Conservation (phyloP, 257 asterid species). For the Haberlea rhodopensis region DNA sequence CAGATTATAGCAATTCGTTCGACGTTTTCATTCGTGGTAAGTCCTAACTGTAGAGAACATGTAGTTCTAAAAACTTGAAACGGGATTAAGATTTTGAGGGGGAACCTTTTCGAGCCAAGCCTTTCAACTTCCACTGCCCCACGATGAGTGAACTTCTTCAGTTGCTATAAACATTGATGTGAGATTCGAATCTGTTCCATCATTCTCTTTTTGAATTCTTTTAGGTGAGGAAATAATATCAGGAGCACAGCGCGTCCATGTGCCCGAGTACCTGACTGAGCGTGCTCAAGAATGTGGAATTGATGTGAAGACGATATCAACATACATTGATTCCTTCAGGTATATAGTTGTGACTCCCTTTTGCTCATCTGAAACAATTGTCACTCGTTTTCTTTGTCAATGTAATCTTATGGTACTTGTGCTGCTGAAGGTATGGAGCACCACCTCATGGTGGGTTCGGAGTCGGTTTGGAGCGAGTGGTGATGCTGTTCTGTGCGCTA, state of each 20-base stretch:
- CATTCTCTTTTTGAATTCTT: slow-evolving; percentile 9
- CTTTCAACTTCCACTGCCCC: too few species aligned
- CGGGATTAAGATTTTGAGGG: too few species aligned
- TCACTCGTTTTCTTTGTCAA: background rate
- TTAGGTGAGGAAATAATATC: slow-evolving; percentile 93
- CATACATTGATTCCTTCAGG: slow-evolving; percentile 87
- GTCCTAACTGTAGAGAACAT: too few species aligned
- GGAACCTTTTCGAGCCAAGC: too few species aligned
- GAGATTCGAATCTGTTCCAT: slow-evolving; percentile 10
- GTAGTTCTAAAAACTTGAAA: too few species aligned
- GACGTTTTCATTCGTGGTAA: slow-evolving; percentile 88
- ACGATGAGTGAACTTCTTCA: too few species aligned
- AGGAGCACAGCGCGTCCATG: slow-evolving; percentile 89
- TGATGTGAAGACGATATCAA: slow-evolving; percentile 64
- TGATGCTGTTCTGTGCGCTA: slow-evolving; percentile 81
- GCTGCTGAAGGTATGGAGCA: slow-evolving; percentile 56
- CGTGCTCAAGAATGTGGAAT: slow-evolving; percentile 76
- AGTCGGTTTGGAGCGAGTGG: slow-evolving; percentile 84
- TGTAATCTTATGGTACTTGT: background rate
- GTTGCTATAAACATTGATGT: too few species aligned
- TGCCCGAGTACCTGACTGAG: slow-evolving; percentile 52
- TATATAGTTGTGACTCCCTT: slow-evolving; percentile 21
- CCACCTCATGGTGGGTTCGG: slow-evolving; percentile 94
- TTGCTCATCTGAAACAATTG: background rate
- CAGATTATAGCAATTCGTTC: slow-evolving; percentile 76